phyloP scores from a whole-genome alignment of 441 rosid species.

The Erodium trifolium region DNA sequence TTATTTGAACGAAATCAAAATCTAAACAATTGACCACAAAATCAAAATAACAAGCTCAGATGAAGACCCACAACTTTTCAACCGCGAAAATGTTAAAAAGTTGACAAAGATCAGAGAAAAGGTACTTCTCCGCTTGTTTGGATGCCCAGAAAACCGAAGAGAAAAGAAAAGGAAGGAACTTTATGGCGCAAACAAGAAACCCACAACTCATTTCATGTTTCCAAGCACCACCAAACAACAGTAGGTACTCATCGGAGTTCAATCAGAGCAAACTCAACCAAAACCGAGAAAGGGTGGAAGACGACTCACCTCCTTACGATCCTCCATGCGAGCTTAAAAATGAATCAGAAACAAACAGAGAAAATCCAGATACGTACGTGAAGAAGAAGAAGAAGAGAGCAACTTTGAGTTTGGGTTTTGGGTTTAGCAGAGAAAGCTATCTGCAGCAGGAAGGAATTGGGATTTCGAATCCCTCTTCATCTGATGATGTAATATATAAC shows the following conservation, averaged over 20 bases:
- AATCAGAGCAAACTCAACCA: neutral
- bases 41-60: neutral
- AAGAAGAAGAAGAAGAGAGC: neutral
- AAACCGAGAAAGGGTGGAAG: neutral
- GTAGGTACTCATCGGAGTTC: neutral
- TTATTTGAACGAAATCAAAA: neutral
- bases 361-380: neutral
- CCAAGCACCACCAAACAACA: neutral
- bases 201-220: neutral
- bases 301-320: slow-evolving; percentile 2
- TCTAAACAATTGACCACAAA: neutral
- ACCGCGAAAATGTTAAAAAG: neutral
- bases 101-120: neutral
- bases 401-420: neutral
- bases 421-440: neutral
- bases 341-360: neutral
- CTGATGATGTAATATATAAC: too few relatives aligned
- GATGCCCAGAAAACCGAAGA: neutral
- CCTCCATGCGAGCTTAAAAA: neutral
- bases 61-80: neutral
- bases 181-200: neutral
- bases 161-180: neutral
- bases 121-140: neutral
- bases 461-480: too few relatives aligned
- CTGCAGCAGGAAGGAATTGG: too few relatives aligned